Percentiles rank a stretch among this genome's conserved stretches.
phyloP scores from a whole-genome alignment of 345 rosid species.

The Carallia brachiata region DNA sequence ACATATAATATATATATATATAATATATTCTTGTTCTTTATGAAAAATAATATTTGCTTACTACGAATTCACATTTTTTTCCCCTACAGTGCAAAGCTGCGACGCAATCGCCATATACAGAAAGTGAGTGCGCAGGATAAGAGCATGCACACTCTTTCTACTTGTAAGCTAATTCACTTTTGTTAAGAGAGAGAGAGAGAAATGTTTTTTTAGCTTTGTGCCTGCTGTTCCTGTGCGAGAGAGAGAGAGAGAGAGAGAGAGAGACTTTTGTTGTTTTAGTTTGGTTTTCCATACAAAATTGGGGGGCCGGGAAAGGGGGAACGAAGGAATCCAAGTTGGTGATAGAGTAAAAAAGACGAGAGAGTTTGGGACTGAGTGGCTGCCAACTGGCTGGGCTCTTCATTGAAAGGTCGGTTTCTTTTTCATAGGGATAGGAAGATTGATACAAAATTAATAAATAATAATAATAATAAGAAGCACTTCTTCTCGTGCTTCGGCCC shows the following conservation, averaged over 20 bases:
- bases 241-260: constrained; percentile 7
- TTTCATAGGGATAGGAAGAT: constrained; percentile 10
- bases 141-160: constrained; percentile 59
- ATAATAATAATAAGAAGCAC: constrained; percentile 14
- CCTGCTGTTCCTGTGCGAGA: not conserved
- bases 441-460: constrained; percentile 10
- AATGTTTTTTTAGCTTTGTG: not conserved
- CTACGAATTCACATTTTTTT: not conserved
- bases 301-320: not conserved
- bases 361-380: constrained; percentile 18
- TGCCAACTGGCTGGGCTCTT: constrained; percentile 11
- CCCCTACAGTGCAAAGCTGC: constrained; percentile 70
- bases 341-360: constrained; percentile 2
- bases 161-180: constrained; percentile 38
- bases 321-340: constrained; percentile 9
- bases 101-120: constrained; percentile 62
- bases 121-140: constrained; percentile 63
- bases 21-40: not conserved
- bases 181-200: constrained; percentile 15
- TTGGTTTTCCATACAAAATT: not conserved
- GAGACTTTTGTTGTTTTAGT: not conserved
- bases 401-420: constrained; percentile 58
- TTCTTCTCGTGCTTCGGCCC: constrained; percentile 33
- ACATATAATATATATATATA: constrained; percentile 13
- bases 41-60: not conserved